Base-by-base conservation (phyloP, 225 moss, liverwort and hornwort species). In the Polytrichum formosum region DNA sequence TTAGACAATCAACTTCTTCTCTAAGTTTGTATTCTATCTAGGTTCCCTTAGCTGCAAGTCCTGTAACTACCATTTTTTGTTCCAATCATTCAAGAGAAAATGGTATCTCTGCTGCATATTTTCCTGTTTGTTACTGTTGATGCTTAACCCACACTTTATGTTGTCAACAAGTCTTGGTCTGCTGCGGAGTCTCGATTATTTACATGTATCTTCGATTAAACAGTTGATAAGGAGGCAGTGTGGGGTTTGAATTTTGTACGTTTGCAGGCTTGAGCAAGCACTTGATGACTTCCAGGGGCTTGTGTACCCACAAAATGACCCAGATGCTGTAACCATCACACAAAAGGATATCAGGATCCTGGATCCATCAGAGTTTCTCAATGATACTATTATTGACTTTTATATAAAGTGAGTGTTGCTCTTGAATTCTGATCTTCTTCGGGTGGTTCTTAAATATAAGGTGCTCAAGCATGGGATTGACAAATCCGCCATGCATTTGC, bases 331-430 rank as follows among this genome's bases (percentile, higher is more conserved):
- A 22, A 88, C 84, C 31, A 84, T 88, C 63, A 88, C 87, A 61
- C 70, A 60, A 18, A 79, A 88, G 75, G 87, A 88, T 77, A 73
- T 88, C 17, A 75, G 74, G 58, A 88, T 81, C 20, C 84, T 88
- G 25, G 77, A 82, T 70, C 84, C 87, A 37, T 69, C 68, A 68
- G 84, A 79, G 84, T 84, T 88, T 68, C 79, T 88, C 21, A 88
- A 88, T 67, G 87, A 88, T 55, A 88, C 87, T 19, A 82, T 88
- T 63, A 84, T 88, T 73, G 87, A 88, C 74, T 88, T 88, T 65
- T 88, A 88, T 54, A 88, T 88, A 72, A 84, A 84, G 87, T 88
- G 73, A 84, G 87, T 67, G 54, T 20, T 22, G 21, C 58, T 22
- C 23, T 23, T 6, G 23, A 58, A 6, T 23, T 58, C 20, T 20